Conservation (phyloP, 192 early-diverging fungal species). For the Backusella westeae region DNA sequence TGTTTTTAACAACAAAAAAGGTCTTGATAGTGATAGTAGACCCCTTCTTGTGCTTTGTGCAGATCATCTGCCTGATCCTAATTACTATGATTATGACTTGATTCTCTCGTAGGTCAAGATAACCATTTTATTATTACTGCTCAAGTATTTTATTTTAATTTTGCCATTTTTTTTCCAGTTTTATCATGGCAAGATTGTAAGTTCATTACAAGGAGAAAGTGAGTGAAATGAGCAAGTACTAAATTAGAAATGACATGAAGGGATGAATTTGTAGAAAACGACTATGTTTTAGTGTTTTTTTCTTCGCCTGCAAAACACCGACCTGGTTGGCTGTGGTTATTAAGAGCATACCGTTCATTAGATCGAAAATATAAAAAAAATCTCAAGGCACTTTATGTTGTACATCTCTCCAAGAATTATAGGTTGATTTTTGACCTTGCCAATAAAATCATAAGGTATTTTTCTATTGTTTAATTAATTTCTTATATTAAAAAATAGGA, state of each 20-base stretch:
- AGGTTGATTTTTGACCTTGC: slow-evolving; percentile 82
- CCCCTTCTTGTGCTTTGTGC: slow-evolving; percentile 83
- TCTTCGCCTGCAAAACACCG: slow-evolving; percentile 72
- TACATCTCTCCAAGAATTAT: slow-evolving; percentile 86
- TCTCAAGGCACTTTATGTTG: slow-evolving; percentile 87
- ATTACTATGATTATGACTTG: slow-evolving; percentile 76
- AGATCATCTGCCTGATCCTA: slow-evolving; percentile 84
- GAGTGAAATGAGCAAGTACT: neutral
- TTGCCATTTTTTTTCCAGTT: slow-evolving; percentile 12
- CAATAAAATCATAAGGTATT: slow-evolving; percentile 82
- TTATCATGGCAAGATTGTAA: slow-evolving; percentile 37
- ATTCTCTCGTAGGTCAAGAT: slow-evolving; percentile 62
- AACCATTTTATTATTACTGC: neutral
- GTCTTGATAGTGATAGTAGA: slow-evolving; percentile 81
- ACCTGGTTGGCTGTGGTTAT: slow-evolving; percentile 83
- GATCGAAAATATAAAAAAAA: slow-evolving; percentile 93
- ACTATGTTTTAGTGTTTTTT: slow-evolving; percentile 90
- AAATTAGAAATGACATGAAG: slow-evolving; percentile 41
- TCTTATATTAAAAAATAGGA: neutral
- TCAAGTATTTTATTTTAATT: neutral
- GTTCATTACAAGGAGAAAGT: neutral
- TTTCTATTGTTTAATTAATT: neutral
- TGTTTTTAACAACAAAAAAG: slow-evolving; percentile 36
- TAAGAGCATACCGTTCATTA: slow-evolving; percentile 78
- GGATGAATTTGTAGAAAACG: slow-evolving; percentile 85